Evolutionary conservation across 352 stramenopile genomes (phyloP), one percentile per base, ranked within the genome.

Genomic region (Globisporangium heterothallicum): DNA sequence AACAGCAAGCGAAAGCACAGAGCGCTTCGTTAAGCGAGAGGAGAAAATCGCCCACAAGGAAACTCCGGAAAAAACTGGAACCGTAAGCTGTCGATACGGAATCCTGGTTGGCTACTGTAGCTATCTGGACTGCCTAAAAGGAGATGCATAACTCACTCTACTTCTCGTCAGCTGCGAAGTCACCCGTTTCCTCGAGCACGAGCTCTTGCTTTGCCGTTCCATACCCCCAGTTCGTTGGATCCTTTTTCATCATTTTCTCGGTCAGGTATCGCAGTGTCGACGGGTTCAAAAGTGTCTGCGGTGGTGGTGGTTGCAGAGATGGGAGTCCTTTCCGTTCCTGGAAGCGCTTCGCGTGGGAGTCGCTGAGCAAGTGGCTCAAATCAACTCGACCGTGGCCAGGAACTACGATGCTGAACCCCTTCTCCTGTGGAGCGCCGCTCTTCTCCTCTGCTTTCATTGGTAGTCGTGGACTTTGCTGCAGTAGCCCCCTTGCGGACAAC

Each of bases 211-310:
- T 67, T 18, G 32, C 26, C 1, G 59, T 45, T 29, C 49, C 42
- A 4, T 57, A 51, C 4, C 47, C 35, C 54, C 63, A 56, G 8
- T 60, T 59, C 9, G 47, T 42, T 12, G 62, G 59, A 16, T 78
- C 63, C 26, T 73, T 82, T 21, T 70, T 76, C 9, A 70, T 66
- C 52, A 86, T 73, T 50, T 72, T 63, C 30, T 79, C 72, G 1
- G 73, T 68, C 30, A 88, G 56, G 34, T 79, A 86, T 24, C 63
- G 59, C 12, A 86, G 58, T 29, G 70, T 86, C 30, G 65, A 67
- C 1, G 78, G 72, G 12, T 84, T 84, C 6, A 88, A 61, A 40
- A 85, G 66, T 2, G 61, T 61, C 25, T 84, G 72, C n/a, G 61
- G 21, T 4, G 49, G 38, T 6, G 60, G 60, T 65, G 26, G 53